Conservation (phyloP, 495 filamentous ascomycete species). For the Talaromyces thailandensis region DNA sequence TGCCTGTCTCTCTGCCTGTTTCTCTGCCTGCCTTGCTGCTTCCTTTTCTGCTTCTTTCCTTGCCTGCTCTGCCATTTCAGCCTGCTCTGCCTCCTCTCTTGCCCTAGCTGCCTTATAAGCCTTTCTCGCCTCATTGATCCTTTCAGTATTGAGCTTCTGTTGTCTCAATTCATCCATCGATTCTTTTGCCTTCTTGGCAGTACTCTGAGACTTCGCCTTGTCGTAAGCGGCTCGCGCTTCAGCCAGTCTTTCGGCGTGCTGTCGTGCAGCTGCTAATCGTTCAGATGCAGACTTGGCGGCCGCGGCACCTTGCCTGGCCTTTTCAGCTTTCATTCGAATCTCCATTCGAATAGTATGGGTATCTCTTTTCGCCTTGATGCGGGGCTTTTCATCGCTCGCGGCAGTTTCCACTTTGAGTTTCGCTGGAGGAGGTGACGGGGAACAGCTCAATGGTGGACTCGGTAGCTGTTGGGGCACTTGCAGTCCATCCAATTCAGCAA, state of each 20-base stretch:
- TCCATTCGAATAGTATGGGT: conserved; percentile 7
- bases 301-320: conserved; percentile 4
- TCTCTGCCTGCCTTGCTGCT: background rate
- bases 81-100: background rate
- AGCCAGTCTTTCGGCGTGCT: conserved; percentile 5
- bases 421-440: background rate
- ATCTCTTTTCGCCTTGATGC: background rate
- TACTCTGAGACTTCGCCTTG: conserved; percentile 1
- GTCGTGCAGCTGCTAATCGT: conserved; percentile 3
- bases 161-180: background rate
- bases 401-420: background rate
- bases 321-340: conserved; percentile 6
- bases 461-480: conserved; percentile 17
- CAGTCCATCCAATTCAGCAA: conserved; percentile 34
- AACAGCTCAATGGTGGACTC: background rate
- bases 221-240: conserved; percentile 7
- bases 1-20: background rate
- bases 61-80: background rate
- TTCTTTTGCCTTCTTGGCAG: background rate
- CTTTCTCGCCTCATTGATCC: conserved; percentile 4
- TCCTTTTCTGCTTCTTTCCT: background rate
- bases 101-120: conserved; percentile 7
- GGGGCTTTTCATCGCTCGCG: background rate
- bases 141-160: conserved; percentile 4
- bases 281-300: conserved; percentile 4